Percentiles rank a stretch among this genome's conserved stretches.
Conservation (phyloP, 306 rosid genomes). For the Pyrus betulifolia region DNA sequence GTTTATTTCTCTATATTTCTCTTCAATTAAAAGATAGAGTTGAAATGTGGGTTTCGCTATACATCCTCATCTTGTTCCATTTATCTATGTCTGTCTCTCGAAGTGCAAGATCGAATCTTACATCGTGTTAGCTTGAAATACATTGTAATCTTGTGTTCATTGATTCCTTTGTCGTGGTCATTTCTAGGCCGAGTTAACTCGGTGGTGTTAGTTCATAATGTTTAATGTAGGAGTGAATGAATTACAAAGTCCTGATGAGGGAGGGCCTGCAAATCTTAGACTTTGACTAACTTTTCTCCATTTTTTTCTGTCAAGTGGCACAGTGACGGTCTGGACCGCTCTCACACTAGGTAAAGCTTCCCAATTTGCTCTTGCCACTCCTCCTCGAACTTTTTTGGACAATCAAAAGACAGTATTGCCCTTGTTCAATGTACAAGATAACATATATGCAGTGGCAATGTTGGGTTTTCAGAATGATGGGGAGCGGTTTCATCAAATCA, state of each 20-base stretch:
- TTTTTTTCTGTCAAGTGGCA: constrained; percentile 37
- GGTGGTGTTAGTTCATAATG: not conserved
- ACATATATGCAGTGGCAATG: not conserved
- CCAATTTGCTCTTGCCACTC: not conserved
- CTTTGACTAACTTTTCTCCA: constrained; percentile 46
- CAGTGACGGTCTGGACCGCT: constrained; percentile 22
- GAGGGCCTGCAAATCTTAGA: constrained; percentile 43
- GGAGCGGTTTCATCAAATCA: not conserved
- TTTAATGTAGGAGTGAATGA: not conserved
- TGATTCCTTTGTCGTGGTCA: no score
- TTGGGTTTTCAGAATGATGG: not conserved
- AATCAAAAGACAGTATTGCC: constrained; percentile 1
- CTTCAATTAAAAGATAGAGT: no score
- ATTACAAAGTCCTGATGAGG: not conserved
- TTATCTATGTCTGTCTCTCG: no score
- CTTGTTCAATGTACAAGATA: not conserved
- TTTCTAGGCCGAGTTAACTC: constrained; percentile 21
- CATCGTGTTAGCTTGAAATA: no score
- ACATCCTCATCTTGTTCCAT: no score
- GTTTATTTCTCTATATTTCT: no score
- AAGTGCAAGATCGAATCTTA: no score
- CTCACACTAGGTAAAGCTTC: not conserved
- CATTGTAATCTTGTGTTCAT: not conserved
- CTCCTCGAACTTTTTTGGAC: not conserved
- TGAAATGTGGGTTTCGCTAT: no score